These are phyloP conservation scores for Sporobolomyces pararoseus DNA, from an alignment of 768 basidiomycete genomes.

Conservation along the genomic window DNA sequence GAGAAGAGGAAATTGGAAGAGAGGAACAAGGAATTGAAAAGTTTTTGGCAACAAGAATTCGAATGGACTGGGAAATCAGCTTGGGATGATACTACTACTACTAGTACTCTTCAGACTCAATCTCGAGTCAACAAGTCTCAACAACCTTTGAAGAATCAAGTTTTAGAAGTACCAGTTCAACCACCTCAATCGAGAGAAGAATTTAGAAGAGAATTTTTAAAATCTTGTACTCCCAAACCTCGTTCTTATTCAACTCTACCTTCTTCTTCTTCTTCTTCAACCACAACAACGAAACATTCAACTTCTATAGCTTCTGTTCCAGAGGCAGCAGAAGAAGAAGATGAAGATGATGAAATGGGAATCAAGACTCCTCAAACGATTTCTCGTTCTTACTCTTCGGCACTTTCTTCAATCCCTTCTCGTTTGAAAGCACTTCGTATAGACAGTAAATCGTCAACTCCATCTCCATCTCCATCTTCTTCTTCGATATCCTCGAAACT, in stretches of 20 bases:
- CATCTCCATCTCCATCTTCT: neutral
- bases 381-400: neutral
- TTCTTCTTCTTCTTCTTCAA: too few species aligned
- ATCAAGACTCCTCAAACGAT: neutral
- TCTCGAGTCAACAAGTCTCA: too few species aligned
- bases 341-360: neutral
- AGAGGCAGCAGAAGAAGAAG: neutral
- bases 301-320: neutral
- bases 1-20: conserved; percentile 9
- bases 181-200: neutral
- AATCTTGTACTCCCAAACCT: neutral
- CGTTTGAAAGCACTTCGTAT: too few species aligned
- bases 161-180: neutral
- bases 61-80: neutral
- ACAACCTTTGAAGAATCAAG: neutral
- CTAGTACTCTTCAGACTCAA: too few species aligned
- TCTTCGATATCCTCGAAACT: neutral
- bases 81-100: neutral
- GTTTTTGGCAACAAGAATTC: conserved; percentile 14
- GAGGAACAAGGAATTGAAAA: conserved; percentile 4
- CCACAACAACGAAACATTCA: neutral
- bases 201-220: neutral
- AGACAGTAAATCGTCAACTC: too few species aligned
- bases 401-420: neutral
- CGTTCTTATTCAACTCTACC: neutral